These are phyloP conservation scores for Chlorella sorokiniana DNA, from an alignment of 139 green algal genomes.

Conservation along the genomic window DNA sequence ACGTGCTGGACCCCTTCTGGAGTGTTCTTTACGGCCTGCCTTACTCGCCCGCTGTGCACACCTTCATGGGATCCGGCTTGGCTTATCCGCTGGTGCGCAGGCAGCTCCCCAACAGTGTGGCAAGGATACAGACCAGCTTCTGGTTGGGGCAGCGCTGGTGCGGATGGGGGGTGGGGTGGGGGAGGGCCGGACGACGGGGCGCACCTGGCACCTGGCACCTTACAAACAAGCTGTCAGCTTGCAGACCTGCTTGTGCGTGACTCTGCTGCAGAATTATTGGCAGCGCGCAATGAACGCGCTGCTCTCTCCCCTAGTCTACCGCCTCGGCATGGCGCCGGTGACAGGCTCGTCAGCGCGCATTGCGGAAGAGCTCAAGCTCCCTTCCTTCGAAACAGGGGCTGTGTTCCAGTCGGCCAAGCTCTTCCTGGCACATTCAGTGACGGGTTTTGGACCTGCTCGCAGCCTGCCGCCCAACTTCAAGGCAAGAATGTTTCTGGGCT, in stretches of 20 bases:
- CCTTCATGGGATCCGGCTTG: background rate
- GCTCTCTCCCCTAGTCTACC: background rate
- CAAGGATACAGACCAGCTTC: no score
- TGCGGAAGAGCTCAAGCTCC: background rate
- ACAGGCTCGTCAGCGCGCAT: background rate
- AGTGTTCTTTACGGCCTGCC: background rate
- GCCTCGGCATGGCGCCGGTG: background rate
- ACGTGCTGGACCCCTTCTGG: background rate
- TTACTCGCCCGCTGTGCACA: background rate
- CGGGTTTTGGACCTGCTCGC: background rate
- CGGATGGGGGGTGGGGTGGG: no score
- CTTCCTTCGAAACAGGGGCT: background rate
- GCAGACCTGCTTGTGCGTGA: no score
- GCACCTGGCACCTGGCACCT: no score
- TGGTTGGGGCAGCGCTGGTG: no score
- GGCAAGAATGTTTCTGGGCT: background rate
- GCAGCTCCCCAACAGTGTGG: no score
- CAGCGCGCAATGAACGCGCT: background rate
- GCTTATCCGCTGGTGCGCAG: background rate
- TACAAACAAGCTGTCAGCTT: no score
- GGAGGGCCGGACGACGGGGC: no score
- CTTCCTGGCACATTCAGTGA: background rate
- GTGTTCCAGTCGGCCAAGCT: background rate
- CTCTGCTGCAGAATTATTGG: background rate
- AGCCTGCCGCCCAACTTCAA: background rate